phyloP scores from a whole-genome alignment of 331 rosid species.

The Phaseolus coccineus region DNA sequence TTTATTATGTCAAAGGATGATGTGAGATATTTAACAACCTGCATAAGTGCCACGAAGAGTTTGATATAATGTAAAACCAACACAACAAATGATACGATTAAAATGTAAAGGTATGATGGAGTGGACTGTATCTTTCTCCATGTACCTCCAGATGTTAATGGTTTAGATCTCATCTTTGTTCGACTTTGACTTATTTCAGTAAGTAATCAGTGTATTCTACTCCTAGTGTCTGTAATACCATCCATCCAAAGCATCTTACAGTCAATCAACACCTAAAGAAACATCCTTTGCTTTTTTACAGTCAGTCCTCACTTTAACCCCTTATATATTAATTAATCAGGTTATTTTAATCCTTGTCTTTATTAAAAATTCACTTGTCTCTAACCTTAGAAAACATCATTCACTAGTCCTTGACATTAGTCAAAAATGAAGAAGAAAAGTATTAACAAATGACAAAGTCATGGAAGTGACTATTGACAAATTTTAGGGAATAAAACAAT shows the following conservation, averaged over 20 bases:
- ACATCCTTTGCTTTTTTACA: neutral
- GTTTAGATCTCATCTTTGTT: neutral
- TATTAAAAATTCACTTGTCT: neutral
- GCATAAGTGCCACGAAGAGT: constrained; percentile 44
- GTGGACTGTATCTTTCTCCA: neutral
- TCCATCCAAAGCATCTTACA: constrained; percentile 25
- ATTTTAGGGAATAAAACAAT: neutral
- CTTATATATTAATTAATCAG: neutral
- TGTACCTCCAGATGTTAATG: neutral
- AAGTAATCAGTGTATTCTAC: neutral
- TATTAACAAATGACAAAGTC: neutral
- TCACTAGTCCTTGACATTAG: neutral
- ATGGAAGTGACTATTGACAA: neutral
- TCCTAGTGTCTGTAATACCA: neutral
- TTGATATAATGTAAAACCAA: neutral
- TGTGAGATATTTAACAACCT: constrained; percentile 66
- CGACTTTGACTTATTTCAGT: neutral
- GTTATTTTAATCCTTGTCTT: neutral
- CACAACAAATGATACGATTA: neutral
- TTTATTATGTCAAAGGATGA: constrained; percentile 59
- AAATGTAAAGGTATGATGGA: neutral
- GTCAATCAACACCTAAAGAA: neutral
- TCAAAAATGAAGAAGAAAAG: neutral
- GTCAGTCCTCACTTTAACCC: neutral
- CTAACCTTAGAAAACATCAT: neutral